These are phyloP conservation scores for Scheffersomyces stipitis DNA, from an alignment of 805 yeast genomes.

Conservation along the genomic window DNA sequence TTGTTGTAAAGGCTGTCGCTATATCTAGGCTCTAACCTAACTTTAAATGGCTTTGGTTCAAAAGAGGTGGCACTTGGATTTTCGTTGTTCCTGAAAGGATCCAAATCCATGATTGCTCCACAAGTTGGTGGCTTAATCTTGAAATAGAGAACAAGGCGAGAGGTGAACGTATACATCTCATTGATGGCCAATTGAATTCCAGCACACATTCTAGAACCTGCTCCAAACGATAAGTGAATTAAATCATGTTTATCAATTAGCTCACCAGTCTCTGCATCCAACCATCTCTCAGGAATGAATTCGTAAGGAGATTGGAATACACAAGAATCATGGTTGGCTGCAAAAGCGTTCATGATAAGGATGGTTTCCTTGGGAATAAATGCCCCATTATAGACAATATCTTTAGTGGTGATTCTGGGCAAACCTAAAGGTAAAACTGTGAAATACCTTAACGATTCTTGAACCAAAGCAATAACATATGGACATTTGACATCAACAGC, in stretches of 20 bases:
- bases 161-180: constrained; percentile 60
- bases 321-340: constrained; percentile 63
- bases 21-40: constrained; percentile 22
- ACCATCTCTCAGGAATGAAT: constrained; percentile 56
- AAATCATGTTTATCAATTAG: constrained; percentile 11
- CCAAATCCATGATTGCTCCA: constrained; percentile 37
- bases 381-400: constrained; percentile 37
- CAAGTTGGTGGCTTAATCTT: constrained; percentile 45
- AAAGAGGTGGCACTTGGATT: constrained; percentile 61
- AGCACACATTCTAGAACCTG: constrained; percentile 71
- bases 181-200: constrained; percentile 65
- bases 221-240: constrained; percentile 62
- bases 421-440: constrained; percentile 67
- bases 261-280: constrained; percentile 22
- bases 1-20: constrained; percentile 18
- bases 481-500: constrained; percentile 37
- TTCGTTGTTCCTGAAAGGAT: constrained; percentile 52
- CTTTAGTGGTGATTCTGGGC: constrained; percentile 60
- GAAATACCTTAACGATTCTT: constrained; percentile 61
- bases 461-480: constrained; percentile 55
- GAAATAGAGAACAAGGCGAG: constrained; percentile 54
- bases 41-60: constrained; percentile 50
- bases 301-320: constrained; percentile 43
- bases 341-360: constrained; percentile 65
- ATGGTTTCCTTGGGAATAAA: constrained; percentile 57